Evolutionary conservation across 805 yeast species (phyloP), one percentile per base, ranked within the genome.

Genomic region (Debaryomyces castellii): DNA sequence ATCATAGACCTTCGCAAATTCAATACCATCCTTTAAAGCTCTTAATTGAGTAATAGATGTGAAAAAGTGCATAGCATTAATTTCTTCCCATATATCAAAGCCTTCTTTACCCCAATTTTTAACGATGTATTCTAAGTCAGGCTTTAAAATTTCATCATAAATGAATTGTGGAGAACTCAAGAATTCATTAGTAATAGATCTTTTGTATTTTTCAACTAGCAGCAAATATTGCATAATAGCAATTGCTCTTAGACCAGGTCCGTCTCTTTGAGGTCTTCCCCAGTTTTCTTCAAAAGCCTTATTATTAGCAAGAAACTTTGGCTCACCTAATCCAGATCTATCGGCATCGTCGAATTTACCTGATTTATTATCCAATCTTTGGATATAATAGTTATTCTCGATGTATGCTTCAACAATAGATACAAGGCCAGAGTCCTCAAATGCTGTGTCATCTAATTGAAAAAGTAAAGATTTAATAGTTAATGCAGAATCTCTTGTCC

Each of bases 221-320:
- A 69, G 64, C 48, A 87, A 53, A 59, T 80, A 87, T 49, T 77
- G 77, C 32, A 79, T 63, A 18, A 84, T 73, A 1, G 96, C 77
- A 45, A 85, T 75, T 9, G 83, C 76, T 55, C 97, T 76, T 46
- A 92, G 72, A 1, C 95, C 91, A 0, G 98, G 97, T 0, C 98
- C 98, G 63, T 92, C 98, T 48, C 89, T 78, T 66, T 92, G 98
- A 1, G 98, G 98, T 54, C 98, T 74, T 2, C 98, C 98, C 98
- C 98, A 92, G 28, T 70, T 62, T 2, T 69, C 83, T 5, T 63
- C 62, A 56, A 86, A 92, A 1, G 87, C 72, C 0, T 80, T 55
- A 20, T 85, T 83, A 59, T 89, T 78, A 3, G 83, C 80, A 60
- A 75, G 62, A 59, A 86, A 92, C 63, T 92, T 92, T 6, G 98